A percentile compares a stretch with the other conserved stretches of the same genome.
phyloP scores from a whole-genome alignment of 441 rosid species.

The Erodium moschatum region DNA sequence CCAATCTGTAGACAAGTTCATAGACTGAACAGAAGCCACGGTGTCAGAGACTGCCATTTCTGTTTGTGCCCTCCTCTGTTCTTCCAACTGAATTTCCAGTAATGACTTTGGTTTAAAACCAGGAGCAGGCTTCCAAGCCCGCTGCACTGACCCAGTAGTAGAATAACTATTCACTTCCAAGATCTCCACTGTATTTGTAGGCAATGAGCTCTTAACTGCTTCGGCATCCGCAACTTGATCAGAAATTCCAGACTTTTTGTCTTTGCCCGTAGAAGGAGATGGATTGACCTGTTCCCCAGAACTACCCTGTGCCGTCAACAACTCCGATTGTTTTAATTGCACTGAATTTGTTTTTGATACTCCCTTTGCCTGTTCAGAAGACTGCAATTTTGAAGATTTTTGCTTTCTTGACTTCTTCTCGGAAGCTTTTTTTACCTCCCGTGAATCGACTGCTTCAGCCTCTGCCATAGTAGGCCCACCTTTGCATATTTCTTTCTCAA shows the following conservation, averaged over 20 bases:
- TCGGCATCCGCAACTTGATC: constrained; percentile 24
- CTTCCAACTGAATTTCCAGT: constrained; percentile 93
- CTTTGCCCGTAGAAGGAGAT: constrained; percentile 22
- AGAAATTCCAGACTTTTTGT: constrained; percentile 26
- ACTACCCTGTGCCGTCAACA: constrained; percentile 27
- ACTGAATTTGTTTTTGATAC: constrained; percentile 31
- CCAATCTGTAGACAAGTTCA: constrained; percentile 56
- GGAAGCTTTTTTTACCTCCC: constrained; percentile 52
- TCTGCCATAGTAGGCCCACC: constrained; percentile 32
- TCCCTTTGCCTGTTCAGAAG: constrained; percentile 50
- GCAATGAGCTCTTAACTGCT: constrained; percentile 20
- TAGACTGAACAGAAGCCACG: constrained; percentile 32
- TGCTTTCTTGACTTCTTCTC: constrained; percentile 87
- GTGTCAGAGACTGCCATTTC: constrained; percentile 54
- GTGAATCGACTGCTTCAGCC: constrained; percentile 39
- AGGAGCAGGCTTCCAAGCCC: constrained; percentile 98
- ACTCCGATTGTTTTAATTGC: constrained; percentile 42
- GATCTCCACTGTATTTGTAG: constrained; percentile 29
- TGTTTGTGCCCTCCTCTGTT: constrained; percentile 61
- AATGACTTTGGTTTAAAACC: constrained; percentile 91
- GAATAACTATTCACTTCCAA: constrained; percentile 33
- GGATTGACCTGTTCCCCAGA: constrained; percentile 23
- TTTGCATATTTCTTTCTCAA: constrained; percentile 30
- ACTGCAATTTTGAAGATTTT: constrained; percentile 46
- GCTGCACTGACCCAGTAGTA: constrained; percentile 28